phyloP scores from a whole-genome alignment of 306 rosid species.

The Fragaria nilgerrensis region DNA sequence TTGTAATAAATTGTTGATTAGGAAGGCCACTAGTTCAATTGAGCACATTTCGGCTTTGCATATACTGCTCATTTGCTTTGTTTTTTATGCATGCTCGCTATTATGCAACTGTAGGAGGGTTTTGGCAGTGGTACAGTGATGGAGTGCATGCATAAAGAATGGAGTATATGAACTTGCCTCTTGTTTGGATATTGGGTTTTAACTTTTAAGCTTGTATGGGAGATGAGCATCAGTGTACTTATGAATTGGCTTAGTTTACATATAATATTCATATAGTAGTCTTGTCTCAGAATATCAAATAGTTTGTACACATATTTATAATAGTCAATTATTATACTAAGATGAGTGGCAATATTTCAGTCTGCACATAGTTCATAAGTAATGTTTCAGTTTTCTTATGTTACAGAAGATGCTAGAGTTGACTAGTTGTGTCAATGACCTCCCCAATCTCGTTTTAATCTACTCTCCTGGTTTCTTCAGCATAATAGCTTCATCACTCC shows the following conservation, averaged over 20 bases:
- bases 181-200: not conserved
- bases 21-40: too few species aligned
- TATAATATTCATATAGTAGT: not conserved
- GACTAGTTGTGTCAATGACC: too few species aligned
- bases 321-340: not conserved
- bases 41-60: too few species aligned
- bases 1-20: too few species aligned
- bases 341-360: not conserved
- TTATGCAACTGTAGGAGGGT: conserved; percentile 10
- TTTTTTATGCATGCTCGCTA: conserved; percentile 60
- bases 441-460: conserved; percentile 6
- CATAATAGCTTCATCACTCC: conserved; percentile 79
- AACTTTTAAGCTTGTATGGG: not conserved
- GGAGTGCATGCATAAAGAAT: conserved; percentile 64
- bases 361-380: not conserved
- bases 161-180: conserved; percentile 9
- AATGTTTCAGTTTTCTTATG: too few species aligned
- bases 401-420: too few species aligned
- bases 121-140: not conserved
- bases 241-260: not conserved
- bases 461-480: conserved; percentile 91
- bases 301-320: not conserved
- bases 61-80: conserved; percentile 8
- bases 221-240: not conserved
- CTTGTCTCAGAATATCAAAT: too few species aligned